Evolutionary conservation across 2,329 filamentous ascomycete species (phyloP).

Genomic region (Pseudogymnoascus sp.): DNA sequence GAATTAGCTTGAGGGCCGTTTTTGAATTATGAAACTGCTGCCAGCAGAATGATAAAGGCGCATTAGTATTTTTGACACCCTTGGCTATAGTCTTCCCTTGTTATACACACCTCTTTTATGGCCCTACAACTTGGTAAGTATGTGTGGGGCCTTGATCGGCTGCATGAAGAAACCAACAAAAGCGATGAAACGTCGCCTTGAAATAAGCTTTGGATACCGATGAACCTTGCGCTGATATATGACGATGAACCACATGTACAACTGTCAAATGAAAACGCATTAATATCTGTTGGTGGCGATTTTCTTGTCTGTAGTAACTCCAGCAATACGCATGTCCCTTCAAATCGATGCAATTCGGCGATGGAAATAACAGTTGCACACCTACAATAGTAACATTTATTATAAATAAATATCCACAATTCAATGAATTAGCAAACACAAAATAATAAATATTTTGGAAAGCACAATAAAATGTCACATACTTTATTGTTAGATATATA

Average conservation of each 20-base stretch:
- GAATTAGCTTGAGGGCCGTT: conserved; percentile 5
- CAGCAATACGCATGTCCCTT: not conserved
- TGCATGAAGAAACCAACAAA: not conserved
- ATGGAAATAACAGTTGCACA: not conserved
- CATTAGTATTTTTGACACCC: not conserved
- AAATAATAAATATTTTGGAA: not conserved
- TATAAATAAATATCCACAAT: not conserved
- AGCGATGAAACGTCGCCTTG: not conserved
- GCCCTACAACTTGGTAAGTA: not conserved
- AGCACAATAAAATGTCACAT: not conserved
- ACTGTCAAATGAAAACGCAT: not conserved
- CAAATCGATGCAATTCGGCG: not conserved
- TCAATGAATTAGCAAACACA: not conserved
- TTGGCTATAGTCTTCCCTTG: not conserved
- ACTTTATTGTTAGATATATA: not conserved
- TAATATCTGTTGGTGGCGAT: not conserved
- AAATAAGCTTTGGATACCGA: not conserved
- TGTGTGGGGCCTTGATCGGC: not conserved
- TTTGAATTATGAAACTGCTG: not conserved
- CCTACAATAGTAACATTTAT: not conserved
- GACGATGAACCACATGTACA: not conserved
- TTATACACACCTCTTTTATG: not conserved
- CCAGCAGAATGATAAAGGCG: not conserved
- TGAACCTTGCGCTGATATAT: not conserved
- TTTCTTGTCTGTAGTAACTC: not conserved